Conservation (phyloP, 2,329 filamentous ascomycete species). For the Penicillium paneum region DNA sequence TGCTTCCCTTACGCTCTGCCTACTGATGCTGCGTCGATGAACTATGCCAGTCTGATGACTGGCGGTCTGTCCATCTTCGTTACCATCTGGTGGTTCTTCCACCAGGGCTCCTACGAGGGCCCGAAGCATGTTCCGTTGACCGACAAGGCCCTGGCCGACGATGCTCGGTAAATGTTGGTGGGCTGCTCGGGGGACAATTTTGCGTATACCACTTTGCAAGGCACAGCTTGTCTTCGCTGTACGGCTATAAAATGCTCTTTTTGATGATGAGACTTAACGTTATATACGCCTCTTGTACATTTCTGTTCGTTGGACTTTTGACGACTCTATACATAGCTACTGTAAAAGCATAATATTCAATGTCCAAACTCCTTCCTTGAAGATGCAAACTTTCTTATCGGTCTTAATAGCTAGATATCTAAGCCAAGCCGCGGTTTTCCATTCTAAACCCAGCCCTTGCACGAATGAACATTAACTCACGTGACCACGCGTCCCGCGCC, state of each 20-base stretch:
- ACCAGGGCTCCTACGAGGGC: constrained; percentile 34
- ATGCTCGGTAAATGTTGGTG: constrained; percentile 25
- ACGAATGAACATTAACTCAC: constrained; percentile 3
- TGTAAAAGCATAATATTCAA: constrained; percentile 4
- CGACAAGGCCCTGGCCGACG: constrained; percentile 32
- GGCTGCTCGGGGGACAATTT: constrained; percentile 6
- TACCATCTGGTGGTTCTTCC: constrained; percentile 45
- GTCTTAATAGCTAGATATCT: background rate
- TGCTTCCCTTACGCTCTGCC: constrained; percentile 55
- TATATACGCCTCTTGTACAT: constrained; percentile 13
- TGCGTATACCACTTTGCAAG: constrained; percentile 18
- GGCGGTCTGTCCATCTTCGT: constrained; percentile 53
- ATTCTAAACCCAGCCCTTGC: background rate
- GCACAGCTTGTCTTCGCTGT: constrained; percentile 8
- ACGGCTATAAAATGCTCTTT: constrained; percentile 9
- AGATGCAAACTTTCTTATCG: too few relatives aligned
- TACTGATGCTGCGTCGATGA: constrained; percentile 50
- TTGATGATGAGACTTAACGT: constrained; percentile 14
- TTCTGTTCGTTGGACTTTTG: constrained; percentile 6
- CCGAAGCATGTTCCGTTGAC: constrained; percentile 37
- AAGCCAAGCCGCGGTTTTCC: background rate
- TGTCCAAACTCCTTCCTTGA: too few relatives aligned
- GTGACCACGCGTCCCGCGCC: constrained; percentile 22
- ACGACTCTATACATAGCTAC: constrained; percentile 4
- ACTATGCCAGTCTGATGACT: constrained; percentile 53